Conservation (phyloP, 306 rosid species). For the Quercus bicolor region DNA sequence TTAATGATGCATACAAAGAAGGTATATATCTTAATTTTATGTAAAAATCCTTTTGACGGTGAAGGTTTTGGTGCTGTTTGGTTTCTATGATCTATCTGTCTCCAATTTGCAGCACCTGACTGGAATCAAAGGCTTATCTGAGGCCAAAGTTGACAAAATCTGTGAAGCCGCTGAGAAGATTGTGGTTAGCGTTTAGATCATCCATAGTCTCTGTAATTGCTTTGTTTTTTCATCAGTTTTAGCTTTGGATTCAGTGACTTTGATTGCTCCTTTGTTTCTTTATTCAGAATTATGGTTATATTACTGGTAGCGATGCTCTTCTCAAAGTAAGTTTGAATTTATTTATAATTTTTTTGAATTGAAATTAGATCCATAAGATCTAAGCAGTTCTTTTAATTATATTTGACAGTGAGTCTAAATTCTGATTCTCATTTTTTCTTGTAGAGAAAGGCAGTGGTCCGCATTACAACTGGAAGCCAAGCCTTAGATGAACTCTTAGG, state of each 20-base stretch:
- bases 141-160: constrained; percentile 94
- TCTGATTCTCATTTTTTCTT: constrained; percentile 18
- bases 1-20: constrained; percentile 98
- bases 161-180: constrained; percentile 99
- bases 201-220: constrained; percentile 5
- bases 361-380: constrained; percentile 13
- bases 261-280: background rate
- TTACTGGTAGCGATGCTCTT: constrained; percentile 87
- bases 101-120: constrained; percentile 61
- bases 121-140: constrained; percentile 91
- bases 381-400: background rate
- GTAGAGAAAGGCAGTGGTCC: constrained; percentile 76
- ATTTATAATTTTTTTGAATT: background rate
- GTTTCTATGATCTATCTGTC: background rate
- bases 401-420: constrained; percentile 3
- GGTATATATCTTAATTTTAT: constrained; percentile 36
- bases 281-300: constrained; percentile 81
- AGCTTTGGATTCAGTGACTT: background rate
- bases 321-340: constrained; percentile 50
- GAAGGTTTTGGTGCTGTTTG: background rate
- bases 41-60: background rate
- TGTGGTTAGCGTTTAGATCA: constrained; percentile 51
- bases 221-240: background rate
- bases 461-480: constrained; percentile 92
- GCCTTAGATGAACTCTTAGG: constrained; percentile 96